Percentiles rank a stretch among this genome's conserved stretches.
phyloP scores from a whole-genome alignment of 768 basidiomycete genomes.

The Phylloporus rhodoxanthus region DNA sequence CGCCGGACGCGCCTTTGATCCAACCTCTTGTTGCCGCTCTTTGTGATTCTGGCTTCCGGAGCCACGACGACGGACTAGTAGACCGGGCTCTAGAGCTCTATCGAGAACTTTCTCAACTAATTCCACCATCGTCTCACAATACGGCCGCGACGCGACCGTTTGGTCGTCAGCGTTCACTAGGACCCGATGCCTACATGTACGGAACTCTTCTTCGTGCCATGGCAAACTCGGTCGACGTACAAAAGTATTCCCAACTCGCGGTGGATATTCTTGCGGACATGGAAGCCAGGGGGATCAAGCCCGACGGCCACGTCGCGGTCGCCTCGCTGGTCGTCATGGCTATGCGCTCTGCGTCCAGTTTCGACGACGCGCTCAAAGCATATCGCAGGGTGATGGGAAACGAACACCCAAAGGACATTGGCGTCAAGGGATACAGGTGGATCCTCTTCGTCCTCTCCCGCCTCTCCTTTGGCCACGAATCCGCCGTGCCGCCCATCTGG shows the following conservation, averaged over 20 bases:
- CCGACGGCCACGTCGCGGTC: constrained; percentile 40
- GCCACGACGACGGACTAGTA: constrained; percentile 38
- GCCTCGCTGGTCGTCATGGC: constrained; percentile 55
- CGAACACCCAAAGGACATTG: constrained; percentile 33
- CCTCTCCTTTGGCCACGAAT: constrained; percentile 43
- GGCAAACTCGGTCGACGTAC: constrained; percentile 38
- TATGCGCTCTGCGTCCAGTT: constrained; percentile 55
- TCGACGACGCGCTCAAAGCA: constrained; percentile 54
- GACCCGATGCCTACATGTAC: constrained; percentile 51
- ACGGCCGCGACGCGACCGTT: constrained; percentile 10
- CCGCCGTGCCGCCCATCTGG: constrained; percentile 38
- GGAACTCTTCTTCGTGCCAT: constrained; percentile 47
- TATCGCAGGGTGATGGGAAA: constrained; percentile 43
- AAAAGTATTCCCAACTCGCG: constrained; percentile 44
- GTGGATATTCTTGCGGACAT: constrained; percentile 61
- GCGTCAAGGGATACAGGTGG: constrained; percentile 53
- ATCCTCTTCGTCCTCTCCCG: constrained; percentile 62
- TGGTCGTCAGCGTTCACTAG: constrained; percentile 32
- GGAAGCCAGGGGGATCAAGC: constrained; percentile 43
- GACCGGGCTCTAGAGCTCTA: constrained; percentile 53
- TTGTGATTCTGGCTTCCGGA: constrained; percentile 35
- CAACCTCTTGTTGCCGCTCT: constrained; percentile 51
- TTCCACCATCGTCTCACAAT: constrained; percentile 21
- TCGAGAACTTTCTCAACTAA: constrained; percentile 37
- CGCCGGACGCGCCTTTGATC: constrained; percentile 46